These are phyloP conservation scores for Alopecurus myosuroides DNA, from an alignment of 176 grass and related monocot genomes.

Conservation along the genomic window DNA sequence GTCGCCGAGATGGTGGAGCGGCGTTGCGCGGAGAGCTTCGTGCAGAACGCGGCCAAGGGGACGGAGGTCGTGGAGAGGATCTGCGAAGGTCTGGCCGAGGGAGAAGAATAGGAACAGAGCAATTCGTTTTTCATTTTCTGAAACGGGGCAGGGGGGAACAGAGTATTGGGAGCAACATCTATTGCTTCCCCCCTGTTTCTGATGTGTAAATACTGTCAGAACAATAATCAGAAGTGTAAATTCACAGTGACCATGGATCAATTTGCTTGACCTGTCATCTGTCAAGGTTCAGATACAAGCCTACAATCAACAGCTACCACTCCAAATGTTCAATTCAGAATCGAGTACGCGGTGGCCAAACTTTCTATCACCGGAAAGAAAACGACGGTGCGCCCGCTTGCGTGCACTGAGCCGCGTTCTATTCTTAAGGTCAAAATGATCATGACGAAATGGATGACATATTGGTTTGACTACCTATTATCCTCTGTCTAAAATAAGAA, in stretches of 20 bases:
- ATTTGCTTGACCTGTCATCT: neutral
- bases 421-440: too few relatives aligned
- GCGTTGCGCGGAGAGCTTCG: conserved; percentile 64
- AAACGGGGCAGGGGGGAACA: too few relatives aligned
- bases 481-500: too few relatives aligned
- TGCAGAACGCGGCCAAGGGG: conserved; percentile 42
- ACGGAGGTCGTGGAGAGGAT: conserved; percentile 66
- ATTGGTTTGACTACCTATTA: too few relatives aligned
- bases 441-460: too few relatives aligned
- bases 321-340: neutral
- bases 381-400: too few relatives aligned
- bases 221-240: neutral
- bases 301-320: neutral
- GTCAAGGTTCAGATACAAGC: neutral
- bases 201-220: neutral
- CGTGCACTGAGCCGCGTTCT: too few relatives aligned
- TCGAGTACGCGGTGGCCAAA: neutral
- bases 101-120: neutral
- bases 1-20: conserved; percentile 58
- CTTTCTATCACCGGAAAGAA: too few relatives aligned
- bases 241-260: neutral
- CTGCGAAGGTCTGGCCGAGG: conserved; percentile 31
- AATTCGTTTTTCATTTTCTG: too few relatives aligned
- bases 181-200: neutral
- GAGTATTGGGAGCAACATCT: neutral